phyloP scores from a whole-genome alignment of 768 basidiomycete genomes.

The Trametes elegans region DNA sequence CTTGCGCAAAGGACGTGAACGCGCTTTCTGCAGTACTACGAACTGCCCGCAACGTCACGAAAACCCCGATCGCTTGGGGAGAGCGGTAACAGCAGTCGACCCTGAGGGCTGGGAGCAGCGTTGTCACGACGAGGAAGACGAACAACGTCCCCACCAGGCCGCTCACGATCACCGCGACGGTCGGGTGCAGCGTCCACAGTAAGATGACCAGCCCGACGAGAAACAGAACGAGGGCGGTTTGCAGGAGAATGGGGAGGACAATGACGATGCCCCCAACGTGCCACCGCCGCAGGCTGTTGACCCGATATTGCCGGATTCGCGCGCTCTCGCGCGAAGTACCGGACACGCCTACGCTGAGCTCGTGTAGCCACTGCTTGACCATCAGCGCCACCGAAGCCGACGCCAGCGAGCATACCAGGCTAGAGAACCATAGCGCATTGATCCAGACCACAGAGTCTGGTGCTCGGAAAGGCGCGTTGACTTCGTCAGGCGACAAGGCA shows the following conservation, averaged over 20 bases:
- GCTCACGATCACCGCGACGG: conserved; percentile 18
- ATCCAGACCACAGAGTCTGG: conserved; percentile 12
- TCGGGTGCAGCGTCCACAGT: conserved; percentile 20
- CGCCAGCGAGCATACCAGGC: conserved; percentile 25
- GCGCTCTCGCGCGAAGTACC: conserved; percentile 23
- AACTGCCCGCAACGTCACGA: background rate
- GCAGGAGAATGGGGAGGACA: conserved; percentile 20
- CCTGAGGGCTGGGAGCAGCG: conserved; percentile 16
- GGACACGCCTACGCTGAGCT: conserved; percentile 21
- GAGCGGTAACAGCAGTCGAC: conserved; percentile 23
- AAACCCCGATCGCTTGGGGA: conserved; percentile 16
- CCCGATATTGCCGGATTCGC: conserved; percentile 26
- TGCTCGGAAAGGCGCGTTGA: background rate
- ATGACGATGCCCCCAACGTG: conserved; percentile 24
- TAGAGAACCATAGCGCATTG: conserved; percentile 27
- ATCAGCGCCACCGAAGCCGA: conserved; percentile 26
- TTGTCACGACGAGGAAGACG: conserved; percentile 19
- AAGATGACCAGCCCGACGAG: conserved; percentile 22
- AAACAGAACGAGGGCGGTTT: conserved; percentile 17
- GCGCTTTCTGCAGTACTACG: background rate
- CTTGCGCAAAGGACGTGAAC: background rate
- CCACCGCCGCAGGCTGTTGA: conserved; percentile 24
- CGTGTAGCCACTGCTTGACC: conserved; percentile 30
- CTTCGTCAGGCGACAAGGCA: background rate
- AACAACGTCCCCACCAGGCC: conserved; percentile 10